Percentiles rank a stretch among this genome's conserved stretches.
Conservation (phyloP, 73 alveolate species). For the Uronychia setigera region DNA sequence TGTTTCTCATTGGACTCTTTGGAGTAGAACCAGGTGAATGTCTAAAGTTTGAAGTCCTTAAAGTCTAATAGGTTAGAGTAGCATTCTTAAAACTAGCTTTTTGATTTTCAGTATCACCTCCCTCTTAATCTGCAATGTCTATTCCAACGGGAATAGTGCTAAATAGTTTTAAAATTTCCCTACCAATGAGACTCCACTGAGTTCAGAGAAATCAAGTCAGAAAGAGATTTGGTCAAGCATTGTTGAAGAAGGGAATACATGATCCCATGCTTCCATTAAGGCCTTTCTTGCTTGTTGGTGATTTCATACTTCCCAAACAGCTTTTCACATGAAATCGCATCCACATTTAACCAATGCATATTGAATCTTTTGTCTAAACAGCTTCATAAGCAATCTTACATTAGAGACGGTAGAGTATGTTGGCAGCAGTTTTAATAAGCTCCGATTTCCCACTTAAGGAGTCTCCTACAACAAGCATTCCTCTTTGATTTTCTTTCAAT, state of each 20-base stretch:
- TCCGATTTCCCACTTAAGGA: slow-evolving; percentile 35
- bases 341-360: slow-evolving; percentile 21
- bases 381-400: not conserved
- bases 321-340: slow-evolving; percentile 10
- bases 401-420: not conserved
- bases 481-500: not conserved
- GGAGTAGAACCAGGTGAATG: not conserved
- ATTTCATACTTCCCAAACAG: slow-evolving; percentile 27
- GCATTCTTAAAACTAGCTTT: not conserved
- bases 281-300: slow-evolving; percentile 7
- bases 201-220: not conserved
- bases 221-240: slow-evolving; percentile 22
- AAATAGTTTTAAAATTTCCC: not conserved
- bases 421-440: slow-evolving; percentile 27
- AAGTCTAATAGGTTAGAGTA: not conserved
- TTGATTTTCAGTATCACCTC: not conserved
- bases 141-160: not conserved
- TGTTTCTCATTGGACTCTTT: not conserved
- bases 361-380: slow-evolving; percentile 10
- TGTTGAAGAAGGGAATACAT: slow-evolving; percentile 6
- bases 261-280: slow-evolving; percentile 34
- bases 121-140: not conserved
- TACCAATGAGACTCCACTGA: slow-evolving; percentile 3
- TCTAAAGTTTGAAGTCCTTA: not conserved
- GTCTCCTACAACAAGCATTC: slow-evolving; percentile 28